phyloP scores from a whole-genome alignment of 768 basidiomycete species.

The Mycena pura region DNA sequence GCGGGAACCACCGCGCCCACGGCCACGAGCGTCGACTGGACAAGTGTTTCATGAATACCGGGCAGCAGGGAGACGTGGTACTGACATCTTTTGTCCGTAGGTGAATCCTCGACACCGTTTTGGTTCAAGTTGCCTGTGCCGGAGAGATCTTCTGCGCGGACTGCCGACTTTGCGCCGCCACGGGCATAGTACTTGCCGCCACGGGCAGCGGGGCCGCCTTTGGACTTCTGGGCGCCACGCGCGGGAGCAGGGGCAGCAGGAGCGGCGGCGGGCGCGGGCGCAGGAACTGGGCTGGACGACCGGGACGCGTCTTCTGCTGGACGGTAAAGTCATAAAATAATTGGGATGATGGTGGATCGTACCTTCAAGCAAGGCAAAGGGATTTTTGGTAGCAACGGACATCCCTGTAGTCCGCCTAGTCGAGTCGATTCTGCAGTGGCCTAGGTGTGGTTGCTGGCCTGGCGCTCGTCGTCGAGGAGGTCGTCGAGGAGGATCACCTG shows the following conservation, averaged over 20 bases:
- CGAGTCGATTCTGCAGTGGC: conserved; percentile 25
- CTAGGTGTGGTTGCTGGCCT: neutral
- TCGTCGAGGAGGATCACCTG: no score
- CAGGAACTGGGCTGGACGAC: conserved; percentile 47
- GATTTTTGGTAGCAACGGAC: conserved; percentile 92
- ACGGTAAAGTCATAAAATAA: conserved; percentile 27
- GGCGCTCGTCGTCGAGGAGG: no score
- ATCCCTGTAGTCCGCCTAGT: conserved; percentile 58
- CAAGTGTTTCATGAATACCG: conserved; percentile 14
- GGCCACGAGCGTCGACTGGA: conserved; percentile 52
- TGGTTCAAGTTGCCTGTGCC: conserved; percentile 30
- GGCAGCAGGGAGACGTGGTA: conserved; percentile 17
- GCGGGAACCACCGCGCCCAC: conserved; percentile 58
- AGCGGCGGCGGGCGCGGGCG: conserved; percentile 39
- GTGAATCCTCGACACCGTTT: conserved; percentile 33
- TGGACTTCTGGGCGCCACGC: conserved; percentile 48
- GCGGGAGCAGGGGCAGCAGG: conserved; percentile 49
- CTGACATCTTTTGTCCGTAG: conserved; percentile 43
- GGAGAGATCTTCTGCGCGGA: conserved; percentile 37
- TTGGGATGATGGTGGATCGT: conserved; percentile 16
- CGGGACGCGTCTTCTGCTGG: conserved; percentile 57
- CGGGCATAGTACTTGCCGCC: conserved; percentile 75
- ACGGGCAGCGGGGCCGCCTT: conserved; percentile 66
- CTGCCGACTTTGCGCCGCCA: conserved; percentile 52
- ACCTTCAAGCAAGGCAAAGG: conserved; percentile 86